phyloP scores from a whole-genome alignment of 495 filamentous ascomycete genomes.

The Friedmanniomyces endolithicus region DNA sequence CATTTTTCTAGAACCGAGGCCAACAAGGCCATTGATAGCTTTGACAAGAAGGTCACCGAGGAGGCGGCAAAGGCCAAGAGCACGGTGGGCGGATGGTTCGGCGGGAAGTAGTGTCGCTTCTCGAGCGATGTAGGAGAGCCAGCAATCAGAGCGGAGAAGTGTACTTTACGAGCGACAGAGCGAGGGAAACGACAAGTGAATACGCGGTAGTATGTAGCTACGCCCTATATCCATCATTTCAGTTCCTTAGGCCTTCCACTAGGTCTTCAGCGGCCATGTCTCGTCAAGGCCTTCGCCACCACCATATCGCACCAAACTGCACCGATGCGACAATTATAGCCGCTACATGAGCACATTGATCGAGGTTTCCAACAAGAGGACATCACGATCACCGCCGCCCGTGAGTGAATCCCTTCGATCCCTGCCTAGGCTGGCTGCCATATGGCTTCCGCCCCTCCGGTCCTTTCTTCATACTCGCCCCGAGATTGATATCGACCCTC shows the following conservation, averaged over 20 bases:
- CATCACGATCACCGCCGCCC: neutral
- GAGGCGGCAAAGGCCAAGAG: constrained; percentile 68
- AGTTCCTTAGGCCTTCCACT: too few relatives aligned
- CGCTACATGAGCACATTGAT: neutral
- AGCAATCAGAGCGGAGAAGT: neutral
- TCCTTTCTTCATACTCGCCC: constrained; percentile 79
- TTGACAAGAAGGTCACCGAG: constrained; percentile 64
- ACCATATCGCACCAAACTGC: too few relatives aligned
- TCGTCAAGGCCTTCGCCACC: too few relatives aligned
- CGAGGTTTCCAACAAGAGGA: neutral
- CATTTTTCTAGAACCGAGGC: constrained; percentile 13
- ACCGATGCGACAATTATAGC: neutral
- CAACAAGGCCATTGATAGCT: constrained; percentile 34
- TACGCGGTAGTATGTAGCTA: neutral
- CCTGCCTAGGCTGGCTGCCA: constrained; percentile 54
- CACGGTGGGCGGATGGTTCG: constrained; percentile 68
- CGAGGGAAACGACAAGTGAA: too few relatives aligned
- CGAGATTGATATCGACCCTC: constrained; percentile 76
- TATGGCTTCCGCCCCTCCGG: constrained; percentile 62
- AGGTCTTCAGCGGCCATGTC: too few relatives aligned
- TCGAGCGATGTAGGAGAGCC: neutral
- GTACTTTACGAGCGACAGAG: neutral
- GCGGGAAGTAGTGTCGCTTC: constrained; percentile 30
- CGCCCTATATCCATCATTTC: neutral
- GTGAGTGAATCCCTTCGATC: neutral